Conservation (phyloP, 2,329 filamentous ascomycete species). For the Ophiostoma australiae region DNA sequence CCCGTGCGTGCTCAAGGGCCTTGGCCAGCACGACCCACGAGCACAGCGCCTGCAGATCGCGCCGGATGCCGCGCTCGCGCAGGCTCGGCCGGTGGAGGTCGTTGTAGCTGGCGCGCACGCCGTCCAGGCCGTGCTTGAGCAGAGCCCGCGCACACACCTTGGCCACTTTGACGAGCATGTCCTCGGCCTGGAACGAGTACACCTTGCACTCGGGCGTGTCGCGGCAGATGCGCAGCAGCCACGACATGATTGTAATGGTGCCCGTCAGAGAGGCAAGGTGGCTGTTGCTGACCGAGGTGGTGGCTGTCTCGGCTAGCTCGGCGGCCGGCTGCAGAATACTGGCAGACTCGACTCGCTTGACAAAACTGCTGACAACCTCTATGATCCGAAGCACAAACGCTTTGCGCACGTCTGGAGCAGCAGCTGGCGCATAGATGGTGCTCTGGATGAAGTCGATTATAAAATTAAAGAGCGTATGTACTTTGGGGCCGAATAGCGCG, state of each 20-base stretch:
- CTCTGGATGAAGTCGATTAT: slow-evolving; percentile 46
- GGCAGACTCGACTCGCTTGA: slow-evolving; percentile 33
- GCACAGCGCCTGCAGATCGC: slow-evolving; percentile 43
- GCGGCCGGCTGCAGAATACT: background rate
- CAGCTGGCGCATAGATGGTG: slow-evolving; percentile 38
- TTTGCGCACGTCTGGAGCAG: slow-evolving; percentile 34
- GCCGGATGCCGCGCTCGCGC: slow-evolving; percentile 50
- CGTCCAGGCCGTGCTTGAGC: slow-evolving; percentile 40
- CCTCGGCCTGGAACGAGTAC: slow-evolving; percentile 46
- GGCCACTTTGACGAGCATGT: slow-evolving; percentile 43
- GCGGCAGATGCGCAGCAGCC: slow-evolving; percentile 43
- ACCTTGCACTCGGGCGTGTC: slow-evolving; percentile 32
- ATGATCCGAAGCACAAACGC: slow-evolving; percentile 43
- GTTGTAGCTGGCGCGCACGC: slow-evolving; percentile 45
- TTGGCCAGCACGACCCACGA: slow-evolving; percentile 58
- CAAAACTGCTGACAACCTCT: slow-evolving; percentile 43
- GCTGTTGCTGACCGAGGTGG: slow-evolving; percentile 25
- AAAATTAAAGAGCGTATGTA: slow-evolving; percentile 40
- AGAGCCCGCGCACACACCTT: slow-evolving; percentile 40
- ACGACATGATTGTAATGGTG: slow-evolving; percentile 37
- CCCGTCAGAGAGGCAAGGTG: slow-evolving; percentile 32
- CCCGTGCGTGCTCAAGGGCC: slow-evolving; percentile 45
- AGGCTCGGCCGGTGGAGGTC: slow-evolving; percentile 43
- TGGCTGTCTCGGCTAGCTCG: slow-evolving; percentile 1
- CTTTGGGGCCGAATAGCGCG: slow-evolving; percentile 1